These are phyloP conservation scores for Neoboletus magnificus DNA, from an alignment of 768 basidiomycete species.

Conservation along the genomic window DNA sequence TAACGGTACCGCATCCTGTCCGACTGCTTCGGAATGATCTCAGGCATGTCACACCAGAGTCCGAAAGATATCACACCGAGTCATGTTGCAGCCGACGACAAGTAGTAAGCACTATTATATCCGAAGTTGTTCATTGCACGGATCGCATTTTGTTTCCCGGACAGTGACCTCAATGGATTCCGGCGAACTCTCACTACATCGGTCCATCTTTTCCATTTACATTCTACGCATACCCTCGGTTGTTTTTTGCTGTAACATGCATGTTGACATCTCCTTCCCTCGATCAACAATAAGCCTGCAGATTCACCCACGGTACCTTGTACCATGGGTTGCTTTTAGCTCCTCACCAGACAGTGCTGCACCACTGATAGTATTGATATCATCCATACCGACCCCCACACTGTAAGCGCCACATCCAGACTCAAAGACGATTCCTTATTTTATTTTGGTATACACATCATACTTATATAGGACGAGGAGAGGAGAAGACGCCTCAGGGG, in stretches of 20 bases:
- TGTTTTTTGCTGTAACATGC: background rate
- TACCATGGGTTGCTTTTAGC: background rate
- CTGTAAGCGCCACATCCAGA: background rate
- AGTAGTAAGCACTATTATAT: no score
- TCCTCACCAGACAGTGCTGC: background rate
- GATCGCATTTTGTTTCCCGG: no score
- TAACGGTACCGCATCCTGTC: background rate
- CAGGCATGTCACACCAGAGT: background rate
- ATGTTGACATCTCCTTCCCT: background rate
- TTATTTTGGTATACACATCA: background rate
- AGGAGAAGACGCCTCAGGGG: background rate
- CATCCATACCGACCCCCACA: background rate
- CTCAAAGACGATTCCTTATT: background rate
- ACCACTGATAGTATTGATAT: background rate
- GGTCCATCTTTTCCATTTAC: no score
- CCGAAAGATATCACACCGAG: background rate
- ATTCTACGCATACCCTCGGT: background rate
- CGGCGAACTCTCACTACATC: no score
- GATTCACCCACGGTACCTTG: no score
- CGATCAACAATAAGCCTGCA: background rate
- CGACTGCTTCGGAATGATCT: no score
- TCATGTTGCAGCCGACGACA: background rate
- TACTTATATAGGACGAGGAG: background rate
- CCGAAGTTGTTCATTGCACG: background rate
- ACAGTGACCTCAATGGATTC: no score